Evolutionary conservation across 306 rosid species (phyloP), one percentile per base, ranked within the genome.

Genomic region (Cajanus cajan): DNA sequence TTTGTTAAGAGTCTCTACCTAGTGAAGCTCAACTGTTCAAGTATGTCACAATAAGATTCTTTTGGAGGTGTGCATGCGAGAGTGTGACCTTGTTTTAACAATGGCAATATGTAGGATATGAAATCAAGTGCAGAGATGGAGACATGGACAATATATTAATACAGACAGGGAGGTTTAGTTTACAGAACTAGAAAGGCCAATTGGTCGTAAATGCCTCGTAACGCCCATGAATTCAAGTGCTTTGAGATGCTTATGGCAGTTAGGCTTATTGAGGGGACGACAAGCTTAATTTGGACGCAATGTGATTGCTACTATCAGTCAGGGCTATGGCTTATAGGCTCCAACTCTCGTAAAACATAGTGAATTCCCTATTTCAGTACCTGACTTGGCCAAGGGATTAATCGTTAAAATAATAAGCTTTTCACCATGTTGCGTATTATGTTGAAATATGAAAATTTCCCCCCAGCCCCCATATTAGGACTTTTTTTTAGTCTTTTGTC

Each of bases 201-300:
- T 64, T 0, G 5, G 45, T 76, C 78, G 70, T 47, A 59, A 25
- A 1, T 15, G 52, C 34, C 62, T 50, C 70, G 47, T 31, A 61
- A n/a, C 8, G 4, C 18, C 48, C 8, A n/a, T 74, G 75, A 43
- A 40, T 79, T 76, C 47, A 15, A 22, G 31, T 50, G 55, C 47
- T 52, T 80, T 41, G 48, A 22, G 69, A 63, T 68, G 59, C 62
- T 15, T 59, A 31, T 44, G 41, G 73, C 28, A 64, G 68, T 55
- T 13, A 28, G 36, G 41, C n/a, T 66, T 14, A 28, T 39, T 41
- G 1, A 66, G 31, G 61, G 76, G 7, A 52, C 68, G 51, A 19
- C 34, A 18, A 9, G 57, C 44, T 13, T 68, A 14, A 62, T 31
- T 78, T 73, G 15, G 64, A 40, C 8, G 37, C 18, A 36, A 64